These are phyloP conservation scores for Coniochaeta hoffmannii DNA, from an alignment of 2,329 filamentous ascomycete genomes.

Conservation along the genomic window DNA sequence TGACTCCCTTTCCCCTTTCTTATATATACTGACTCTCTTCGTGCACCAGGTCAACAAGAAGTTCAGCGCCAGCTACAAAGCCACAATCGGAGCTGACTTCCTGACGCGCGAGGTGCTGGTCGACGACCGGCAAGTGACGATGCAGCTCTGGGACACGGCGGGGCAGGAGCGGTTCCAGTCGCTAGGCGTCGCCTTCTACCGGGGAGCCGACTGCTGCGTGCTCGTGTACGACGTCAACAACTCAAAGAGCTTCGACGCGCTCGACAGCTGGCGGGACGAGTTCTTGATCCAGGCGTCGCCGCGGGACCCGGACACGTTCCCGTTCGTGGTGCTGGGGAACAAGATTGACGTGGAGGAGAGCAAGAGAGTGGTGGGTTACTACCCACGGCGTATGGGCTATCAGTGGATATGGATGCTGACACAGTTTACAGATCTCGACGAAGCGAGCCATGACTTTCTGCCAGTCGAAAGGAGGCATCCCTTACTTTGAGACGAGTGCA, in stretches of 20 bases:
- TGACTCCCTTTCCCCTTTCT: slow-evolving; percentile 1
- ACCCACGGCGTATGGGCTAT: not conserved
- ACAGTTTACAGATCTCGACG: slow-evolving; percentile 63
- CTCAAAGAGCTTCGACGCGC: slow-evolving; percentile 95
- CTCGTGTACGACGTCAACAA: slow-evolving; percentile 99
- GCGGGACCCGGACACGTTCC: slow-evolving; percentile 93
- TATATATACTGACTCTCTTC: not conserved
- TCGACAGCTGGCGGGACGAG: slow-evolving; percentile 98
- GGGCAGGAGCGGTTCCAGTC: slow-evolving; percentile 98
- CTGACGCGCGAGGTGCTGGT: slow-evolving; percentile 96
- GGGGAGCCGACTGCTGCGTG: slow-evolving; percentile 95
- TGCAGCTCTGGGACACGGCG: slow-evolving; percentile 99
- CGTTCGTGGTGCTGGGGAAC: slow-evolving; percentile 96
- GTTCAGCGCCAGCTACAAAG: slow-evolving; percentile 99
- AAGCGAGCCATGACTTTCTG: slow-evolving; percentile 97
- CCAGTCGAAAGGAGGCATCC: slow-evolving; percentile 93
- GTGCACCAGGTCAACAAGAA: slow-evolving; percentile 93
- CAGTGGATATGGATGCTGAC: slow-evolving; percentile 11
- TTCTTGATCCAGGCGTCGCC: slow-evolving; percentile 97
- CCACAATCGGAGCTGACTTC: slow-evolving; percentile 97
- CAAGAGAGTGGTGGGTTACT: slow-evolving; percentile 69
- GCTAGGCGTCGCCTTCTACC: slow-evolving; percentile 93
- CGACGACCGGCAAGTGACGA: slow-evolving; percentile 93
- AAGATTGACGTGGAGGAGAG: slow-evolving; percentile 99
- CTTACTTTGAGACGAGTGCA: slow-evolving; percentile 98